Conservation (phyloP, 495 filamentous ascomycete genomes). For the Penicillium paradoxum region DNA sequence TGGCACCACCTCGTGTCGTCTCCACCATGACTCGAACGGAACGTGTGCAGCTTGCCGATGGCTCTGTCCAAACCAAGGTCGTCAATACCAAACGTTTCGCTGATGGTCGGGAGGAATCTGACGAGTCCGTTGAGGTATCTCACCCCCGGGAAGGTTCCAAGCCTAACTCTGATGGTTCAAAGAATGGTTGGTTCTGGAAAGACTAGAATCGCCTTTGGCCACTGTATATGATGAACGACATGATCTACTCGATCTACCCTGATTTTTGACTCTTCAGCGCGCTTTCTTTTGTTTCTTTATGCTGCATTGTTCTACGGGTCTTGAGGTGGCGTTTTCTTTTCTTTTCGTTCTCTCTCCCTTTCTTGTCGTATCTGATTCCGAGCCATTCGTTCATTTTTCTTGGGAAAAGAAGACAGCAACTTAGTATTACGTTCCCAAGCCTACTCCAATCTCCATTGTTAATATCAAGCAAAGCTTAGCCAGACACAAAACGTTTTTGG, state of each 20-base stretch:
- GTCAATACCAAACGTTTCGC: constrained; percentile 56
- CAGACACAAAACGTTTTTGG: not conserved
- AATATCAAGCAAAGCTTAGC: not conserved
- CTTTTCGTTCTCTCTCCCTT: too few species aligned
- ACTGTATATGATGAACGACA: not conserved
- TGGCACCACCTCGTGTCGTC: constrained; percentile 35
- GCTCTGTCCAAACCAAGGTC: constrained; percentile 56
- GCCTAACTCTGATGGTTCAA: constrained; percentile 16
- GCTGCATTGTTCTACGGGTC: not conserved
- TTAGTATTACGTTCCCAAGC: not conserved
- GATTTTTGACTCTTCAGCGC: not conserved
- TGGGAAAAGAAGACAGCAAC: not conserved
- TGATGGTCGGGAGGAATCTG: constrained; percentile 58
- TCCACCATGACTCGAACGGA: constrained; percentile 57
- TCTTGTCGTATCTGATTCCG: not conserved
- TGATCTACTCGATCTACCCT: not conserved
- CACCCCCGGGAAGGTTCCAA: constrained; percentile 12
- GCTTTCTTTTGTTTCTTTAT: not conserved
- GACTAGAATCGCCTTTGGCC: constrained; percentile 9
- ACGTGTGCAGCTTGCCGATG: constrained; percentile 50
- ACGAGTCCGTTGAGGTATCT: constrained; percentile 39
- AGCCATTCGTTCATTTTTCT: not conserved
- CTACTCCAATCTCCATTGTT: not conserved
- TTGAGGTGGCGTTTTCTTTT: not conserved
- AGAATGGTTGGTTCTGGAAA: constrained; percentile 43